Evolutionary conservation across 208 protist genomes (phyloP), one percentile per base, ranked within the genome.

Genomic region (Leishmania major): DNA sequence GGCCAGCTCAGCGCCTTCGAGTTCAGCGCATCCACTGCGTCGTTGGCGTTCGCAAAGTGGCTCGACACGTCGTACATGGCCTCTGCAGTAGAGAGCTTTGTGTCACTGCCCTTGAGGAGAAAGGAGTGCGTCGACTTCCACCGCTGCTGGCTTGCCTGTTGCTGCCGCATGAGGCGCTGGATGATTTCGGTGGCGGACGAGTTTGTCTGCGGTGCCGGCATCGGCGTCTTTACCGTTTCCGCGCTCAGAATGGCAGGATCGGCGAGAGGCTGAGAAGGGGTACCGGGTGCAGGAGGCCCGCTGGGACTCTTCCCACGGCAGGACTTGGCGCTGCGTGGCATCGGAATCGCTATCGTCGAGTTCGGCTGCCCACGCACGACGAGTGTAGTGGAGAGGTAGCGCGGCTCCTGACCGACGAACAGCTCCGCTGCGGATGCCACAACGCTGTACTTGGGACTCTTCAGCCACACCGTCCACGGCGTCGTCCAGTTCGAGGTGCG

Each of bases 191-290:
- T 81, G 35, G 84, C 77, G 17, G 78, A 73, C 25, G 81, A 79
- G 59, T 85, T 77, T 45, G 80, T 62, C 71, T 84, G 73, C 13
- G 82, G 74, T 59, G 81, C 71, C 70, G 86, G 75, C 70, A 85
- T 82, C 71, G 62, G 69, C n/a, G 76, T 57, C 66, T 86, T 88
- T 7, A 84, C 87, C 31, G 90, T 92, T 79, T 97, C 94, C 0
- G 89, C 93, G 70, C 91, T 95, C 13, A 97, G 84, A 57, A 97
- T 93, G 4, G 91, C 93, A 19, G 94, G 93, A 77, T 97, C 94
- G 6, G 88, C 86, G 15, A 95, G 82, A 22, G 88, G 84, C 47
- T 91, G 87, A 55, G 83, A 81, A 6, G 83, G 80, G 17, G 84
- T 89, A 10, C 85, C 81, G 10, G 81, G 82, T 75, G 71, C 55